Percentiles rank a stretch among this genome's conserved stretches.
Evolutionary conservation across 495 filamentous ascomycete species (phyloP).

Genomic region (Aspergillus conjunctus): DNA sequence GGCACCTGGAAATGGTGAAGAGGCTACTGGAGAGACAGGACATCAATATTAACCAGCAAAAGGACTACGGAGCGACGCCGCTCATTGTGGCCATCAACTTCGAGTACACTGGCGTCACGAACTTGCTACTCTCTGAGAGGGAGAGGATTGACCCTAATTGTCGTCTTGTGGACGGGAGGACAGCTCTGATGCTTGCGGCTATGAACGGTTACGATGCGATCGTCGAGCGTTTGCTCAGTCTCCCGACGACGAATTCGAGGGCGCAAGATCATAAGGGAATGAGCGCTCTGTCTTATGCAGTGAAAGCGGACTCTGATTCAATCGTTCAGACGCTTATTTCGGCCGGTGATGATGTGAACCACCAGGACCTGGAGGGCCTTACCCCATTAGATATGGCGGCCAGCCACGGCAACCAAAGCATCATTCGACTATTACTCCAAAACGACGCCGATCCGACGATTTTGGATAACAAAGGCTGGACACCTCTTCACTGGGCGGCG

Average conservation of each 20-base stretch:
- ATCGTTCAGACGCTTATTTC: background rate
- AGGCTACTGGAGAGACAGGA: background rate
- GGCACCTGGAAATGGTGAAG: background rate
- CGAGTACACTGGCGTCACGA: background rate
- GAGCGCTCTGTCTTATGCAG: background rate
- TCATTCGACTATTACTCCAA: background rate
- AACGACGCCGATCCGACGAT: background rate
- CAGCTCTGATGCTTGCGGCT: background rate
- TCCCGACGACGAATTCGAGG: background rate
- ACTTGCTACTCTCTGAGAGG: background rate
- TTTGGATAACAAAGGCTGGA: background rate
- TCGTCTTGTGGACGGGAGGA: background rate
- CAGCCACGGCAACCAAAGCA: background rate
- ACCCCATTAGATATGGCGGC: background rate
- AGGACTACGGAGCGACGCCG: background rate
- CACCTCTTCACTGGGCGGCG: background rate
- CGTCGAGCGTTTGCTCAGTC: background rate
- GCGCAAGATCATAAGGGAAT: background rate
- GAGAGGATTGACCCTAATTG: constrained; percentile 1
- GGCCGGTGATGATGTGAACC: background rate
- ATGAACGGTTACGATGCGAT: background rate
- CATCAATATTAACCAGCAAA: background rate
- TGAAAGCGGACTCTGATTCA: background rate
- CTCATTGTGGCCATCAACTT: background rate
- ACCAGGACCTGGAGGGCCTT: background rate